Evolutionary conservation across 2,329 filamentous ascomycete genomes (phyloP).

Genomic region (Neoarthrinium moseri): DNA sequence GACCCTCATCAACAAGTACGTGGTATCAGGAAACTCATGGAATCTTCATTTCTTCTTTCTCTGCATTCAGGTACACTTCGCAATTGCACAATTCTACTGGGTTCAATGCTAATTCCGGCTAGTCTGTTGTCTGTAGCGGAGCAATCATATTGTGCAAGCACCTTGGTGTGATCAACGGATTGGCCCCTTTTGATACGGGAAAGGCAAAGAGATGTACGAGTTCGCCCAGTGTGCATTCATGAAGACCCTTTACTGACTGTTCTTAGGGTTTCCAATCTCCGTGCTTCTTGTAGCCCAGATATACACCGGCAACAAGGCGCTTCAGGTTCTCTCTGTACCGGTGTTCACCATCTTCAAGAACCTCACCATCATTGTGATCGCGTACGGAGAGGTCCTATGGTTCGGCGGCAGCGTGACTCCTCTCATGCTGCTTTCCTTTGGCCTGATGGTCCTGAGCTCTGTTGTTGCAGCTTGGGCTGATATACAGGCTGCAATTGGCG

Average conservation of each 20-base stretch:
- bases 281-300: conserved; percentile 97
- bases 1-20: conserved; percentile 99
- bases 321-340: conserved; percentile 94
- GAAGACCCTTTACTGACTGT: not conserved
- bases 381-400: conserved; percentile 97
- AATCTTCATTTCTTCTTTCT: conserved; percentile 97
- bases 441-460: conserved; percentile 93
- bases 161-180: conserved; percentile 75
- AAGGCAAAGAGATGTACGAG: conserved; percentile 77
- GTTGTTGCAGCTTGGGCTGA: conserved; percentile 96
- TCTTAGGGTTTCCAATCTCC: conserved; percentile 81
- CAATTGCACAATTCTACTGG: not conserved
- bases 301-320: conserved; percentile 92
- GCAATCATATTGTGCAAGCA: conserved; percentile 84
- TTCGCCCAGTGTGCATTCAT: not conserved
- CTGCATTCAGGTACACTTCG: conserved; percentile 75
- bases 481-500: conserved; percentile 60
- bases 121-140: conserved; percentile 86
- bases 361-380: conserved; percentile 95
- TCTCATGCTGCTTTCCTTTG: conserved; percentile 88
- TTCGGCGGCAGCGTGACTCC: conserved; percentile 90
- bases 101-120: not conserved
- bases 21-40: conserved; percentile 85
- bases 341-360: conserved; percentile 99
- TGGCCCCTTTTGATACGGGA: conserved; percentile 77